Percentiles rank a stretch among this genome's conserved stretches.
Evolutionary conservation across 352 stramenopile genomes (phyloP).

Genomic region (Pythium coloratum): DNA sequence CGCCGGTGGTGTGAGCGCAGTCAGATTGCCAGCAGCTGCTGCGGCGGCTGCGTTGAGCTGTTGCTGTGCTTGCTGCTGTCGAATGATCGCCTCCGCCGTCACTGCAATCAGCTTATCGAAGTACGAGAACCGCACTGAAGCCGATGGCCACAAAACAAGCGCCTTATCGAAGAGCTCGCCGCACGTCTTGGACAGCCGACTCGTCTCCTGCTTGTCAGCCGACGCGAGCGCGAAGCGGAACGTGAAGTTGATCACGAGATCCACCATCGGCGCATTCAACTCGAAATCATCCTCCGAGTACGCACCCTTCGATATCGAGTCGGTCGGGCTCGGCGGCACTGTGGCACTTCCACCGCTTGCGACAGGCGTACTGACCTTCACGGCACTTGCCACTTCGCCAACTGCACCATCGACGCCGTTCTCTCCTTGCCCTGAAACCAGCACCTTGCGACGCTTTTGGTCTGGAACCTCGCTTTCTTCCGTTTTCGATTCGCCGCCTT

Average conservation of each 20-base stretch:
- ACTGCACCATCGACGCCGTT: not conserved
- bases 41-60: slow-evolving; percentile 13
- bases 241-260: slow-evolving; percentile 92
- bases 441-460: slow-evolving; percentile 7
- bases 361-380: slow-evolving; percentile 3
- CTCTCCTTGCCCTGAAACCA: not conserved
- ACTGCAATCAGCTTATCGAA: slow-evolving; percentile 92
- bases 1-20: slow-evolving; percentile 21
- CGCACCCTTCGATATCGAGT: slow-evolving; percentile 5
- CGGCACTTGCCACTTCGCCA: slow-evolving; percentile 1
- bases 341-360: not conserved
- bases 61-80: slow-evolving; percentile 65
- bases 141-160: slow-evolving; percentile 82
- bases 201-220: slow-evolving; percentile 89
- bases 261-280: slow-evolving; percentile 83
- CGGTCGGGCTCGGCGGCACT: slow-evolving; percentile 26
- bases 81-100: slow-evolving; percentile 81
- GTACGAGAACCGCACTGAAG: slow-evolving; percentile 87
- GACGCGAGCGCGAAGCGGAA: slow-evolving; percentile 87
- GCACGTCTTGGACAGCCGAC: slow-evolving; percentile 85
- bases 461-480: slow-evolving; percentile 17
- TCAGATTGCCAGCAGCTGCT: slow-evolving; percentile 10
- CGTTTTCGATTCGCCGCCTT: slow-evolving; percentile 5
- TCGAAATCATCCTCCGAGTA: slow-evolving; percentile 87
- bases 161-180: slow-evolving; percentile 88